phyloP scores from a whole-genome alignment of 768 basidiomycete species.

The Rhizopogon salebrosus region DNA sequence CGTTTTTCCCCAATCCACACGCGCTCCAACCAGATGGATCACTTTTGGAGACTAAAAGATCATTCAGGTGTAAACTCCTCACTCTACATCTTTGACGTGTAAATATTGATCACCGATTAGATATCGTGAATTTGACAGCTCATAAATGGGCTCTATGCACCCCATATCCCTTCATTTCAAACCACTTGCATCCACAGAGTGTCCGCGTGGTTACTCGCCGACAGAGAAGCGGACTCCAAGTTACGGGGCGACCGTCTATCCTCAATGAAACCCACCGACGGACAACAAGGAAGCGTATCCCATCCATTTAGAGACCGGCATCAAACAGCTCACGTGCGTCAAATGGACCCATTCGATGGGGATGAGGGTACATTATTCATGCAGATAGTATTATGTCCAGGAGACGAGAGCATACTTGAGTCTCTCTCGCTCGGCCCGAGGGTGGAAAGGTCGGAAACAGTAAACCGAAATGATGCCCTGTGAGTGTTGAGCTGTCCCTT shows the following conservation, averaged over 20 bases:
- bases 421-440: too few relatives aligned
- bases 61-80: background rate
- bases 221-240: constrained; percentile 28
- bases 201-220: too few relatives aligned
- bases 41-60: background rate
- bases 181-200: too few relatives aligned
- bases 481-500: too few relatives aligned
- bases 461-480: too few relatives aligned
- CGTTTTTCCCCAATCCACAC: background rate
- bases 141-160: too few relatives aligned
- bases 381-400: constrained; percentile 26
- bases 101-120: too few relatives aligned
- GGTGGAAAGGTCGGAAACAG: too few relatives aligned
- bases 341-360: constrained; percentile 14
- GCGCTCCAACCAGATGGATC: background rate
- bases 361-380: constrained; percentile 31
- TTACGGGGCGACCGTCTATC: constrained; percentile 29
- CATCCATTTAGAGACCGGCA: constrained; percentile 27
- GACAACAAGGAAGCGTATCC: constrained; percentile 30
- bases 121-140: too few relatives aligned
- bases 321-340: constrained; percentile 35
- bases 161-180: too few relatives aligned
- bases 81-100: background rate
- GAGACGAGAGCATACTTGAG: constrained; percentile 17
- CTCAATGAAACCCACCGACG: too few relatives aligned